Evolutionary conservation across 345 rosid species (phyloP).

Genomic region (rapeseed (Brassica napus)): DNA sequence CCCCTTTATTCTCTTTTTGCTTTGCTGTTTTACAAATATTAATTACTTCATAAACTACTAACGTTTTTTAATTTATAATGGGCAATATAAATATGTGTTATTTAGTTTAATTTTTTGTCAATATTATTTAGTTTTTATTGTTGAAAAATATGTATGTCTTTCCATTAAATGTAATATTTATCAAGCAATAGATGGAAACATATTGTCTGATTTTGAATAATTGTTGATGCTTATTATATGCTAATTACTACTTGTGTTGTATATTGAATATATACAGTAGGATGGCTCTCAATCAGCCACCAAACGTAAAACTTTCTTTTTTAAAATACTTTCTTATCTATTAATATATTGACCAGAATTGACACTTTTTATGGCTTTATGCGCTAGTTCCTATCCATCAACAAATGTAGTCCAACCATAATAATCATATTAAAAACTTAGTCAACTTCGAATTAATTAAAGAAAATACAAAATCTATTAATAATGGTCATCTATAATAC

Average conservation of each 20-base stretch:
- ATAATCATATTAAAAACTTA: background rate
- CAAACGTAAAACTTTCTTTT: background rate
- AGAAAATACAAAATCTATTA: background rate
- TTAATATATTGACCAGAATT: background rate
- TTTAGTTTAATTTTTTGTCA: background rate
- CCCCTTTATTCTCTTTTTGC: constrained; percentile 19
- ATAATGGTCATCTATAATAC: background rate
- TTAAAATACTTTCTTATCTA: background rate
- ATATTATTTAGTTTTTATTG: background rate
- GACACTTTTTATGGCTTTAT: constrained; percentile 11
- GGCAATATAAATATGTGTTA: background rate
- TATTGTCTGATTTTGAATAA: constrained; percentile 7
- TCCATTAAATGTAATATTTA: background rate
- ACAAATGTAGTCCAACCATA: constrained; percentile 17
- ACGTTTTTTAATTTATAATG: background rate
- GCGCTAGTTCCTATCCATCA: constrained; percentile 8
- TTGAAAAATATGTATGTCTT: background rate
- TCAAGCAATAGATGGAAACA: constrained; percentile 11
- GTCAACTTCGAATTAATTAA: constrained; percentile 22
- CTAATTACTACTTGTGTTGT: background rate
- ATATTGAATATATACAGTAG: background rate
- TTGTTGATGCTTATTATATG: constrained; percentile 12
- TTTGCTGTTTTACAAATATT: constrained; percentile 1
- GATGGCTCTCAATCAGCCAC: background rate
- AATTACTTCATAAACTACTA: constrained; percentile 14